A percentile compares a stretch with the other conserved stretches of the same genome.
phyloP scores from a whole-genome alignment of 75 land plant species.

The Sequoiadendron giganteum region DNA sequence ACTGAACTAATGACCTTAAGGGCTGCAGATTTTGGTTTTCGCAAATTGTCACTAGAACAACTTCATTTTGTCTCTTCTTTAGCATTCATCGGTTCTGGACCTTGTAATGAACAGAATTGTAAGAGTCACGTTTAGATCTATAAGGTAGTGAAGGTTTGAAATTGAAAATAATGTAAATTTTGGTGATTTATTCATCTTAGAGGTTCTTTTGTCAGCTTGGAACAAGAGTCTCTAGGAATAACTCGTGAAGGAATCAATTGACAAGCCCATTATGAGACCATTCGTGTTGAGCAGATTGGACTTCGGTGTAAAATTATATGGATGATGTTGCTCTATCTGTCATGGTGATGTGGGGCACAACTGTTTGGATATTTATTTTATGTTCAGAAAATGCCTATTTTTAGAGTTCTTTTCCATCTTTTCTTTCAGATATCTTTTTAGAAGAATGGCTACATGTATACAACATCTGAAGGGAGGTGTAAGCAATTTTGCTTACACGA shows the following conservation, averaged over 20 bases:
- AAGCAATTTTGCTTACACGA: neutral
- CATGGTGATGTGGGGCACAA: neutral
- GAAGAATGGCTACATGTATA: neutral
- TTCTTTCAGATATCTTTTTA: neutral
- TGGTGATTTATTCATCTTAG: neutral
- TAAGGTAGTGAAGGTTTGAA: neutral
- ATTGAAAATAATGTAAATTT: neutral
- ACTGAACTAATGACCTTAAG: neutral
- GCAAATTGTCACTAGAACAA: neutral
- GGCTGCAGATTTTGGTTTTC: neutral
- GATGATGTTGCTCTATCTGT: neutral
- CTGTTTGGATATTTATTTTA: neutral
- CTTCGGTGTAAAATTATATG: neutral
- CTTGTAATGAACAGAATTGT: neutral
- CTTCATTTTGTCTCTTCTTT: neutral
- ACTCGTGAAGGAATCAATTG: neutral
- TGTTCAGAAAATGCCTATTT: neutral
- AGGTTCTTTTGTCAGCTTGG: neutral
- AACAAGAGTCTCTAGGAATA: neutral
- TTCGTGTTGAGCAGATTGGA: neutral
- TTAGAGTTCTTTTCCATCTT: neutral
- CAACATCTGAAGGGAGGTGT: neutral
- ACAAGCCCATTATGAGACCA: neutral
- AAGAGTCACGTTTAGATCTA: neutral
- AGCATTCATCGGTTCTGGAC: conserved; percentile 1